Evolutionary conservation across 1,284 basidiomycete genomes (phyloP).

Genomic region (Flammula alnicola): DNA sequence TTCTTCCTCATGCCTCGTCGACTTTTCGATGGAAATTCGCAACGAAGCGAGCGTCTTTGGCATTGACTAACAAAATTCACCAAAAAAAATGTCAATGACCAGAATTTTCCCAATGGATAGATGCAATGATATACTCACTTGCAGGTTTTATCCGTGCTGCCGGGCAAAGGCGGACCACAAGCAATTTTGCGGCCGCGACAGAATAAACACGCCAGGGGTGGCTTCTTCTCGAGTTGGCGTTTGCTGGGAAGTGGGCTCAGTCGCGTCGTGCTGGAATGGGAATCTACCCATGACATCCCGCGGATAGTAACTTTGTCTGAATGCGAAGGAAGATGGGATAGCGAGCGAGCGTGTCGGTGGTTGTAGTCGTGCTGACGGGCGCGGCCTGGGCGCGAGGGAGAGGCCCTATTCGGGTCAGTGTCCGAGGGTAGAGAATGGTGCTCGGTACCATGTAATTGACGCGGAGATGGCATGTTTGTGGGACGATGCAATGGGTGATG

Average conservation of each 20-base stretch:
- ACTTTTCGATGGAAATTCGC: constrained; percentile 63
- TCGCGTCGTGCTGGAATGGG: constrained; percentile 22
- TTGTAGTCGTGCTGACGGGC: not conserved
- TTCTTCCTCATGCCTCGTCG: constrained; percentile 64
- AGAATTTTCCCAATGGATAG: constrained; percentile 19
- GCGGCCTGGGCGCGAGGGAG: not conserved
- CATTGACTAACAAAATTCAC: constrained; percentile 59
- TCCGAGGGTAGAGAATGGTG: too few species aligned
- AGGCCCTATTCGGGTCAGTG: too few species aligned
- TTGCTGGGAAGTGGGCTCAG: constrained; percentile 37
- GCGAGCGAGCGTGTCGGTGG: constrained; percentile 2
- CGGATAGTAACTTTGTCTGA: too few species aligned
- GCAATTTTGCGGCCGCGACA: constrained; percentile 69
- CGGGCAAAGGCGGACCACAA: constrained; percentile 56
- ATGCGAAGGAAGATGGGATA: too few species aligned
- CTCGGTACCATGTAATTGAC: too few species aligned
- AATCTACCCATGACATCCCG: constrained; percentile 9
- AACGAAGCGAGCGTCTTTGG: constrained; percentile 57
- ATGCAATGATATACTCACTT: constrained; percentile 48
- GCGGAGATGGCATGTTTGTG: too few species aligned
- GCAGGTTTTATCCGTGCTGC: constrained; percentile 59
- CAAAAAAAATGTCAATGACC: constrained; percentile 23
- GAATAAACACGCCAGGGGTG: constrained; percentile 62
- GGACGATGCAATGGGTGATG: too few species aligned
- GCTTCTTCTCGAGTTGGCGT: constrained; percentile 49